Base-by-base conservation (phyloP, 139 green algal genomes). In the Trebouxia sp. region DNA sequence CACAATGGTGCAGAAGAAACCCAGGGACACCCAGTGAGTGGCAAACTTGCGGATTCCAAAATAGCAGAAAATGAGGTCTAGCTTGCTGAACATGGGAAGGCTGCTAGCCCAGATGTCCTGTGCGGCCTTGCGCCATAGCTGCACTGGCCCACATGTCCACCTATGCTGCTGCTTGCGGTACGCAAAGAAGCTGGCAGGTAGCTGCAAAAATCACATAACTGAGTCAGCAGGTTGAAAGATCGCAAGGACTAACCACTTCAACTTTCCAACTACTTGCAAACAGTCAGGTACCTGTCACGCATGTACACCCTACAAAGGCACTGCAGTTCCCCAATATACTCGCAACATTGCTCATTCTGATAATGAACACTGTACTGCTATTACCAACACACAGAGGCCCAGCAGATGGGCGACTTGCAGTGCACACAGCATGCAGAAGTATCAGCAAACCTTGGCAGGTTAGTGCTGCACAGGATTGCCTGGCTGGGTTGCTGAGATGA, bases 91-190 rank as follows among this genome's bases (percentile, higher is more conserved):
- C 22, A 90, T 47, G n/a, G 82, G 77, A 42, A 95, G 81, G 53
- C 84, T 80, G 66, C 87, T 92, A 20, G 26, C 35, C 92, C 92
- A 96, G 48, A 97, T 90, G 69, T 89, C 85, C 28, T 43, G 43
- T 28, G 78, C 83, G 17, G 90, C 84, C 51, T 88, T 84, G 15
- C 80, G 79, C 92, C 90, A 95, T 32, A 97, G 88, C 83, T 96
- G 92, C 82, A 95, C 90, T 39, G 93, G 93, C 15, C 93, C 94
- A 70, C 90, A 94, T 15, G 88, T 94, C 92, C 92, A 99, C 78
- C 96, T 89, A 89, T 98, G 96, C 90, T 99, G 96, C 93, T 99
- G 96, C 85, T 97, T 99, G 85, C 94, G 91, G 90, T 97, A 99
- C 5, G 95, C 93, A 39, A 92, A 94, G 81, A 98, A 96, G 67